These are phyloP conservation scores for Psilocybe sp. DNA, from an alignment of 768 basidiomycete species.

Conservation along the genomic window DNA sequence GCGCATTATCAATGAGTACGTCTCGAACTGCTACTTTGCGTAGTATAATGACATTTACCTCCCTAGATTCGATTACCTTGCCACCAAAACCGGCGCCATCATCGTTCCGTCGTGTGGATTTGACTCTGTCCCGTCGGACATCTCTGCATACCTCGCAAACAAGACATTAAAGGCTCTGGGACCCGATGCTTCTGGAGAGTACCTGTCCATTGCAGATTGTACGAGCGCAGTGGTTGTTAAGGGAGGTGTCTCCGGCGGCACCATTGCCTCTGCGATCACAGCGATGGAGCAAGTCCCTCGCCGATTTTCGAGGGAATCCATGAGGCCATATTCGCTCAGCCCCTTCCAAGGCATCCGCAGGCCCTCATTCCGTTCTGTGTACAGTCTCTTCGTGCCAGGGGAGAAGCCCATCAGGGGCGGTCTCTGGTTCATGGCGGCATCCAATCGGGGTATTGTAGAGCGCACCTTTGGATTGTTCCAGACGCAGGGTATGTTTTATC, in stretches of 20 bases:
- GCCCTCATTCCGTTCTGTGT: slow-evolving; percentile 28
- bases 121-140: slow-evolving; percentile 77
- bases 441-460: slow-evolving; percentile 43
- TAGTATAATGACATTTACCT: slow-evolving; percentile 3
- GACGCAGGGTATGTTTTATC: slow-evolving; percentile 19
- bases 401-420: slow-evolving; percentile 29
- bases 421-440: slow-evolving; percentile 38
- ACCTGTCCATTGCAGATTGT: slow-evolving; percentile 47
- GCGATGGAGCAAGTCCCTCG: slow-evolving; percentile 35
- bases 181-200: slow-evolving; percentile 12
- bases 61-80: slow-evolving; percentile 65
- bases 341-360: slow-evolving; percentile 28
- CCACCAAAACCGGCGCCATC: slow-evolving; percentile 65
- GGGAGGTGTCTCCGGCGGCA: slow-evolving; percentile 65
- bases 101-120: slow-evolving; percentile 80
- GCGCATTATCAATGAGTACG: slow-evolving; percentile 58
- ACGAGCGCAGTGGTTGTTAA: slow-evolving; percentile 46
- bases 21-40: slow-evolving; percentile 6
- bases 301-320: slow-evolving; percentile 29
- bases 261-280: slow-evolving; percentile 41
- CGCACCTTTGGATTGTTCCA: slow-evolving; percentile 46
- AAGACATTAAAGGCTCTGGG: slow-evolving; percentile 55
- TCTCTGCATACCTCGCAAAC: slow-evolving; percentile 64
- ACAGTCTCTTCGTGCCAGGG: slow-evolving; percentile 36
- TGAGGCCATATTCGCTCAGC: slow-evolving; percentile 34